These are phyloP conservation scores for Coccinonectria pachysandricola DNA, from an alignment of 2,329 filamentous ascomycete species.

Conservation along the genomic window DNA sequence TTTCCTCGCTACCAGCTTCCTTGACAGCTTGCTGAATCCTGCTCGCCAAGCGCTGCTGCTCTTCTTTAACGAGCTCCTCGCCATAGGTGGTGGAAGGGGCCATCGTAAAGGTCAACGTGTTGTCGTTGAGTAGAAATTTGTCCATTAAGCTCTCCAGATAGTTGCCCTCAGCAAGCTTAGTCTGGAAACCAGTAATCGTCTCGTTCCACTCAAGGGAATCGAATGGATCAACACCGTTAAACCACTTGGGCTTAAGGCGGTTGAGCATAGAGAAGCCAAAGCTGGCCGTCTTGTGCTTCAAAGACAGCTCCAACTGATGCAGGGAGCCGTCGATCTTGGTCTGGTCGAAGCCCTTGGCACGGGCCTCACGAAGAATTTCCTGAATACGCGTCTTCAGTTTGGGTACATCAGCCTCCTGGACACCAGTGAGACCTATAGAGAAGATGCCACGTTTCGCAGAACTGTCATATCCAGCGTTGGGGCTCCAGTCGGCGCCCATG, in stretches of 20 bases:
- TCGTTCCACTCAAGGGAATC: slow-evolving; percentile 87
- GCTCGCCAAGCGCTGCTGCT: slow-evolving; percentile 59
- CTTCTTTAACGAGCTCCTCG: slow-evolving; percentile 64
- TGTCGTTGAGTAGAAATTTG: slow-evolving; percentile 82
- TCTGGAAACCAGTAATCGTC: slow-evolving; percentile 72
- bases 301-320: slow-evolving; percentile 82
- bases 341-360: slow-evolving; percentile 71
- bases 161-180: slow-evolving; percentile 59
- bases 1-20: slow-evolving; percentile 58
- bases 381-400: slow-evolving; percentile 67
- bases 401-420: slow-evolving; percentile 67
- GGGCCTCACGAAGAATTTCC: slow-evolving; percentile 58
- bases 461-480: slow-evolving; percentile 85
- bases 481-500: slow-evolving; percentile 85
- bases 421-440: slow-evolving; percentile 84
- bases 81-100: slow-evolving; percentile 68
- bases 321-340: slow-evolving; percentile 89
- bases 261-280: slow-evolving; percentile 90
- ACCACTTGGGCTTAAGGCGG: slow-evolving; percentile 84
- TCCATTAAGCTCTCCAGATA: slow-evolving; percentile 81
- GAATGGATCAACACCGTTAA: slow-evolving; percentile 89
- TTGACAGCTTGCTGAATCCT: slow-evolving; percentile 65
- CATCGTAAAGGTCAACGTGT: slow-evolving; percentile 90
- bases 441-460: slow-evolving; percentile 72
- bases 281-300: slow-evolving; percentile 94